Evolutionary conservation across 2,329 filamentous ascomycete species (phyloP).

Genomic region (Drechslerella stenobrocha): DNA sequence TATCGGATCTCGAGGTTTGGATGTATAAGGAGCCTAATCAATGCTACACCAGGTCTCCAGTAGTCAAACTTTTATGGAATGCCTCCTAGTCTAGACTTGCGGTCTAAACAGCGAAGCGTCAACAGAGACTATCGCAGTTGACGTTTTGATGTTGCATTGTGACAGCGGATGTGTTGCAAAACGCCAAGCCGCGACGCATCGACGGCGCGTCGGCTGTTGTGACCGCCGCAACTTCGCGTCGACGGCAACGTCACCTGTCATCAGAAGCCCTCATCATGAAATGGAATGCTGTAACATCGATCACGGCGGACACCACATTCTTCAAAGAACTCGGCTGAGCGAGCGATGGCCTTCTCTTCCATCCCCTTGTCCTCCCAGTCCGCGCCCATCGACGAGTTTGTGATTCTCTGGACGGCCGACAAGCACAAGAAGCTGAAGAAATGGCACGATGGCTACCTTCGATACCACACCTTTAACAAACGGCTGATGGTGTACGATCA

Average conservation of each 20-base stretch:
- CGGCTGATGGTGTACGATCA: constrained; percentile 53
- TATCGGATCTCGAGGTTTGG: too few relatives aligned
- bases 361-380: constrained; percentile 49
- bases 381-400: constrained; percentile 51
- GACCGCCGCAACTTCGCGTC: neutral
- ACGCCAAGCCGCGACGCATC: neutral
- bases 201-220: constrained; percentile 8
- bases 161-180: neutral
- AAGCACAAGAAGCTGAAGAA: constrained; percentile 53
- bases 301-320: constrained; percentile 10
- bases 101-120: too few relatives aligned
- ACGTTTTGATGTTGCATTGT: neutral
- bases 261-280: constrained; percentile 17
- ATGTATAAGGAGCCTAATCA: too few relatives aligned
- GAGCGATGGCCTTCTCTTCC: constrained; percentile 34
- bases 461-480: constrained; percentile 53
- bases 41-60: too few relatives aligned
- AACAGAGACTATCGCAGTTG: too few relatives aligned
- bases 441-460: constrained; percentile 53
- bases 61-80: too few relatives aligned
- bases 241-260: constrained; percentile 5
- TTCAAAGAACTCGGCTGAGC: constrained; percentile 22
- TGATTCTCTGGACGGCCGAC: constrained; percentile 53
- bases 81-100: too few relatives aligned
- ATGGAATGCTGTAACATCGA: constrained; percentile 1